Evolutionary conservation across 768 basidiomycete genomes (phyloP).

Genomic region (Russula sp.): DNA sequence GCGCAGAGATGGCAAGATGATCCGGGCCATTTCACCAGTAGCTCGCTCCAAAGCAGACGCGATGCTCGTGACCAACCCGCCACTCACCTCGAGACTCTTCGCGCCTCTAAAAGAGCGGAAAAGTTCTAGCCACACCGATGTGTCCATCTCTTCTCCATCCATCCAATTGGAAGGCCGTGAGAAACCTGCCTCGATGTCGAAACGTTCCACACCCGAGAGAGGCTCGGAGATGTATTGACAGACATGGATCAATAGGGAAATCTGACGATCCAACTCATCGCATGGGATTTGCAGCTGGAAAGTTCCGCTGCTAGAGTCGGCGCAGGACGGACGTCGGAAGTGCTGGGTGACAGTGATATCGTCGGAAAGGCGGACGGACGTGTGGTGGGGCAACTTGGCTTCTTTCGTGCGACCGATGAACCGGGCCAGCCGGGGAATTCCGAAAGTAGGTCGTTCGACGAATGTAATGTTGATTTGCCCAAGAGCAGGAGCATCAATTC

Average conservation of each 20-base stretch:
- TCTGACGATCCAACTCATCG: constrained; percentile 11
- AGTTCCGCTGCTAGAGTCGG: neutral
- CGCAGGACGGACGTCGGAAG: constrained; percentile 1
- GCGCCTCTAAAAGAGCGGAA: constrained; percentile 7
- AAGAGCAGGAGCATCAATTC: constrained; percentile 13
- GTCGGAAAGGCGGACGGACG: neutral
- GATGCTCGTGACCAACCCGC: constrained; percentile 3
- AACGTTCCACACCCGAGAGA: neutral
- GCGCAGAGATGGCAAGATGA: constrained; percentile 13
- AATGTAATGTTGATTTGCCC: neutral
- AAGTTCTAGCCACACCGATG: constrained; percentile 13
- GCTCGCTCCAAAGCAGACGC: constrained; percentile 11
- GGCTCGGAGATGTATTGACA: constrained; percentile 1
- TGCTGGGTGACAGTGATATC: constrained; percentile 4
- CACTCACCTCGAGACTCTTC: constrained; percentile 11
- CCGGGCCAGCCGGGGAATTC: constrained; percentile 12
- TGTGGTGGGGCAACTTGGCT: neutral
- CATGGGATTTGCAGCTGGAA: constrained; percentile 12
- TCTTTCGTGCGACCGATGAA: constrained; percentile 12
- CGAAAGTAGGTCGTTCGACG: constrained; percentile 4
- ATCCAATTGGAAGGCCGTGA: too few species aligned
- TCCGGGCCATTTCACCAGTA: constrained; percentile 17
- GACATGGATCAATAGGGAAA: constrained; percentile 8
- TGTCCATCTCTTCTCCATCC: constrained; percentile 2
- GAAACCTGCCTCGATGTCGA: neutral